Evolutionary conservation across 192 early-diverging fungal species (phyloP).

Genomic region (Rhizophagus prolifer): DNA sequence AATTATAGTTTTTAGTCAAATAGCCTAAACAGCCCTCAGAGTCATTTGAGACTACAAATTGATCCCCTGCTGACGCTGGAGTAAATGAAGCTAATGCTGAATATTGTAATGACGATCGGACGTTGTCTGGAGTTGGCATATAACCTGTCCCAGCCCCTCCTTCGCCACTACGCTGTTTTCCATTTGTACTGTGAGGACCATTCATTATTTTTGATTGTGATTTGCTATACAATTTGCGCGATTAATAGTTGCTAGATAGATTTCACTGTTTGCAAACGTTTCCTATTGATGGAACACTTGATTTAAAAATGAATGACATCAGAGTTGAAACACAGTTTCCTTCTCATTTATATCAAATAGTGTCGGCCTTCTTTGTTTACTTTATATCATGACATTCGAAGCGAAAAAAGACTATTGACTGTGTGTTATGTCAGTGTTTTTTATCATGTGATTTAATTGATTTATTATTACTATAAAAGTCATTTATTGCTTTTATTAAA

Average conservation of each 20-base stretch:
- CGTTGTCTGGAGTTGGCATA: constrained; percentile 1
- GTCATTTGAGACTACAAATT: not conserved
- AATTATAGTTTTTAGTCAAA: not conserved
- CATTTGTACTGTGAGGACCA: not conserved
- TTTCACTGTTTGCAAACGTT: not conserved
- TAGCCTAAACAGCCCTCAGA: not conserved
- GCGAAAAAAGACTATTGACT: not conserved
- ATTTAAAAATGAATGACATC: not conserved
- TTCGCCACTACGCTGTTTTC: not conserved
- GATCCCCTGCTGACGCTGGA: constrained; percentile 20
- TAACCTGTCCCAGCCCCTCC: not conserved
- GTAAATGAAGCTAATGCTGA: constrained; percentile 18
- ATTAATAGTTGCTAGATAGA: not conserved
- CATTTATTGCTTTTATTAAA: not conserved
- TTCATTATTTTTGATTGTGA: constrained; percentile 5
- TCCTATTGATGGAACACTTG: not conserved
- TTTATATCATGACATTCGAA: not conserved
- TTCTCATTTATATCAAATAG: not conserved
- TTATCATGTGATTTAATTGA: not conserved
- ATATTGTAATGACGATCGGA: constrained; percentile 21
- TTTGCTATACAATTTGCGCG: not conserved
- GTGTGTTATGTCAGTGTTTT: not conserved
- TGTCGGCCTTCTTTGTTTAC: not conserved
- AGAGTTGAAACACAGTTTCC: not conserved
- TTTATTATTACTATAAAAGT: not conserved